Conservation (phyloP, 2,329 filamentous ascomycete species). For the Talaromyces sp. region DNA sequence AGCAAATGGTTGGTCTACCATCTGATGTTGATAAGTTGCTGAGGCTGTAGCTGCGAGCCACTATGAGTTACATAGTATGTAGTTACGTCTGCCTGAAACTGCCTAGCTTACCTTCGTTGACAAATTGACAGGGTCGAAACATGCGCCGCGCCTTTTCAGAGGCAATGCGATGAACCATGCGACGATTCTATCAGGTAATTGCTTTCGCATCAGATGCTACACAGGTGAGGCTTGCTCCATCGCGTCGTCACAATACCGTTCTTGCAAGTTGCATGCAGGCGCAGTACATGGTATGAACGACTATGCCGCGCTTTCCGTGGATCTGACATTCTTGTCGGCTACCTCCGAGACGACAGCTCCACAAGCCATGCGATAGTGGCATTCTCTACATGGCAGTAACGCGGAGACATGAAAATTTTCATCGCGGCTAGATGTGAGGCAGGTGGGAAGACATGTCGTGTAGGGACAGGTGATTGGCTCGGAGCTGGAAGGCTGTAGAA, state of each 20-base stretch:
- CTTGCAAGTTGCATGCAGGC: neutral
- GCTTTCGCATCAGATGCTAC: neutral
- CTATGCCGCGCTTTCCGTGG: conserved; percentile 6
- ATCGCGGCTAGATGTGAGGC: neutral
- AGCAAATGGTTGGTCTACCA: neutral
- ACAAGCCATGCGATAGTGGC: neutral
- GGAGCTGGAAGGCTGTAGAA: neutral
- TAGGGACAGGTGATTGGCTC: neutral
- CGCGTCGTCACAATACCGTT: neutral
- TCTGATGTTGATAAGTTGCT: neutral
- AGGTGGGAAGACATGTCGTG: neutral
- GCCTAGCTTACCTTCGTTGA: neutral
- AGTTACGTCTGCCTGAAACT: neutral
- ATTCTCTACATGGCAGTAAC: neutral
- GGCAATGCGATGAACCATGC: neutral
- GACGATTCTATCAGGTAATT: neutral
- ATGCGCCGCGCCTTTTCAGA: neutral
- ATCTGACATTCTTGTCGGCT: conserved; percentile 2
- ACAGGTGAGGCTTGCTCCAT: neutral
- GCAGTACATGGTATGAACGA: neutral
- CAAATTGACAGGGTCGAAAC: neutral
- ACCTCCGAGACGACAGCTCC: conserved; percentile 2
- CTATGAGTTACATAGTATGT: no score
- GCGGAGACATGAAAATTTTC: neutral
- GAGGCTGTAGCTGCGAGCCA: neutral